Percentiles rank a stretch among this genome's conserved stretches.
phyloP scores from a whole-genome alignment of 2,329 filamentous ascomycete species.

The Penicillium verrucosum region DNA sequence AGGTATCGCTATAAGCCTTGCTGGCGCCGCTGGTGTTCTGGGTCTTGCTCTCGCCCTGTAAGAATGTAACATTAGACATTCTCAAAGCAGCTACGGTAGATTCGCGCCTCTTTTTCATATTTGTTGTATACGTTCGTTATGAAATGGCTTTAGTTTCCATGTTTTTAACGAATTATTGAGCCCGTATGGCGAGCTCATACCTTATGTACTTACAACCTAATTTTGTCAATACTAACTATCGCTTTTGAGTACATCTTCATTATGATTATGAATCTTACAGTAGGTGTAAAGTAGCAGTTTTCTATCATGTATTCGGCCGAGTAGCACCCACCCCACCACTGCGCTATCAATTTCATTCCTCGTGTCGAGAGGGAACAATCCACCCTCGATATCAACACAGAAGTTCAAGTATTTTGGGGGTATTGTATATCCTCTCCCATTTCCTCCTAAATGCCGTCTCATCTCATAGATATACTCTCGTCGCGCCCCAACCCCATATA shows the following conservation, averaged over 20 bases:
- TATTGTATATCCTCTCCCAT: background rate
- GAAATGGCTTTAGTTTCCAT: background rate
- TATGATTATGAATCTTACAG: background rate
- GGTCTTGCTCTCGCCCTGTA: conserved; percentile 20
- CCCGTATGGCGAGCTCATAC: background rate
- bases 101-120: fast-evolving
- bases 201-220: background rate
- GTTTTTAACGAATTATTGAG: background rate
- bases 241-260: background rate
- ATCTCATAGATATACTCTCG: background rate
- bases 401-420: too few relatives aligned
- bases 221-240: background rate
- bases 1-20: conserved; percentile 15
- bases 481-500: background rate
- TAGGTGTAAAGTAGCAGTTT: background rate
- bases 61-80: background rate
- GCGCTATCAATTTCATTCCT: background rate
- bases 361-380: too few relatives aligned
- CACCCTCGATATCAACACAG: background rate
- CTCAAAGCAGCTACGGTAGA: background rate
- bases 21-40: conserved; percentile 17
- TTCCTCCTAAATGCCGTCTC: too few relatives aligned
- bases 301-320: background rate
- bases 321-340: background rate
- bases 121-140: background rate